Evolutionary conservation across 139 green algal species (phyloP), one percentile per base, ranked within the genome.

Genomic region (Chlamydomonas applanata): DNA sequence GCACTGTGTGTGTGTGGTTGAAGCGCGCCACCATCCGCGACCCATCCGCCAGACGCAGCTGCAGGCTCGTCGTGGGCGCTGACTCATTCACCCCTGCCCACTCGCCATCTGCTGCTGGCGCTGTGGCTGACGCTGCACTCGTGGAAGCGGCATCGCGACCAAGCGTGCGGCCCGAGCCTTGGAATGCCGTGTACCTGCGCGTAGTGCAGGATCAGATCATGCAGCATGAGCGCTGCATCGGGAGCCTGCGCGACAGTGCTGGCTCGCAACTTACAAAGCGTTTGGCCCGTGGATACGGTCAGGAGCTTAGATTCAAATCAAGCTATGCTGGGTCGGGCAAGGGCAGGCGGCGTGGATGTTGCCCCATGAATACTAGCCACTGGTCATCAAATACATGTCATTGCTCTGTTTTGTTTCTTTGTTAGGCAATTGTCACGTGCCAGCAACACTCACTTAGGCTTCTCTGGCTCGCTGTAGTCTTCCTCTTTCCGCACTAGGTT

Each of bases 11-110:
- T 0, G 44, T 84, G 46, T 89, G 75, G 77, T 97, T 97, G 84
- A 97, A 96, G 54, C 89, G 77, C 0, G 91, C 93, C 30, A 92
- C 88, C 85, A 94, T 84, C 46, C 93, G 81, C 0, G 77, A 87
- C 46, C 93, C 92, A 71, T 97, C 93, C 11, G 81, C 78, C 75
- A 97, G 79, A 0, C 93, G 78, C n/a, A 97, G 76, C 89, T 97
- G 93, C 34, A 97, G 79, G 11, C 86, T 93, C 1, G 93, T 97
- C 40, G 78, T 87, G 25, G 93, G 93, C 79, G 85, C 59, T 1
- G 52, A 73, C 57, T 92, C 87, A 52, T 97, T 84, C 14, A 91
- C 77, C 4, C 92, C 93, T 61, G 79, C 68, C 92, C 92, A 97
- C 64, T 91, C 86, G 13, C 74, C 86, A 14, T 46, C 63, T 19